phyloP scores from a whole-genome alignment of 225 moss, liverwort and hornwort species.

The Marchantia paleacea region DNA sequence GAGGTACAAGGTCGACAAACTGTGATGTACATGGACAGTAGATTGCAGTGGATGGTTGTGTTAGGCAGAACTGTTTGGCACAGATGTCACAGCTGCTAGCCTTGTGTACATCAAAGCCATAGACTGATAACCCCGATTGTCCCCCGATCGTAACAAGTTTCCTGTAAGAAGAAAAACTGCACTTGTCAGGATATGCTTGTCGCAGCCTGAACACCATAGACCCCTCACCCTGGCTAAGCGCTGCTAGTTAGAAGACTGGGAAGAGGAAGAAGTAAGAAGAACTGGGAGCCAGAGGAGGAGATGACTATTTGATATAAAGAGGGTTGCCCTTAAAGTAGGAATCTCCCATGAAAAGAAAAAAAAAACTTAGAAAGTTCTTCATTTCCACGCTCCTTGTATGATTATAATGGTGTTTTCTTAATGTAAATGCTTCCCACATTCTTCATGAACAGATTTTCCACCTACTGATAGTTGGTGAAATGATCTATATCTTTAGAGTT shows the following conservation, averaged over 20 bases:
- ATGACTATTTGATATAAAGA: too few relatives aligned
- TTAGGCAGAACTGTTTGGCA: constrained; percentile 20
- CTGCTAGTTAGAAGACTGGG: too few relatives aligned
- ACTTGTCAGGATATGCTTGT: too few relatives aligned
- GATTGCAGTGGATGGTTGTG: background rate
- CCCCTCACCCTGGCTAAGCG: too few relatives aligned
- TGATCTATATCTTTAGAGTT: background rate
- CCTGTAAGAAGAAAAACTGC: constrained; percentile 40
- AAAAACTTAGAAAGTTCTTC: background rate
- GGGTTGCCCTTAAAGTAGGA: too few relatives aligned
- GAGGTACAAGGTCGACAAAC: background rate
- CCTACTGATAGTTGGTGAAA: too few relatives aligned
- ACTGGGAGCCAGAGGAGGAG: too few relatives aligned
- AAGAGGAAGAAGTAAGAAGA: too few relatives aligned
- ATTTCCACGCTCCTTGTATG: background rate
- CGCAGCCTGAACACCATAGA: too few relatives aligned
- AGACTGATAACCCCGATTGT: constrained; percentile 85
- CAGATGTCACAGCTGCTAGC: constrained; percentile 42
- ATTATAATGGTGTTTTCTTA: background rate
- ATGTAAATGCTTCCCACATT: background rate
- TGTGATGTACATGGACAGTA: background rate
- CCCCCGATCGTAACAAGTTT: constrained; percentile 91
- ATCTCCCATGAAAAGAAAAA: background rate
- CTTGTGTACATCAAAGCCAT: constrained; percentile 99
- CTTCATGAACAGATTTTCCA: too few relatives aligned